Percentiles rank a stretch among this genome's conserved stretches.
phyloP scores from a whole-genome alignment of 2,329 filamentous ascomycete species.

The Sphaerulina vaccinii region DNA sequence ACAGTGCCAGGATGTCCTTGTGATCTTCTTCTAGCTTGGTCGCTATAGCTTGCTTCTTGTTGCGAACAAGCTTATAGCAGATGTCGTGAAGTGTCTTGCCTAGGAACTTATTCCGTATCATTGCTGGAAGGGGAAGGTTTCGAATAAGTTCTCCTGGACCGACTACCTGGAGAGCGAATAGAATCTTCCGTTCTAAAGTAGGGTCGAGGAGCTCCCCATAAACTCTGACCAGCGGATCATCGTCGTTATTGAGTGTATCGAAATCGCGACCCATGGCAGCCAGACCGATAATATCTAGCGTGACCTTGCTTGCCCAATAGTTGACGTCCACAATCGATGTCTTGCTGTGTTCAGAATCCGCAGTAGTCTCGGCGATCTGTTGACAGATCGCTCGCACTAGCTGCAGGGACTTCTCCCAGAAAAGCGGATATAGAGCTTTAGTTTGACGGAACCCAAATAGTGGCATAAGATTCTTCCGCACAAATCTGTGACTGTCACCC shows the following conservation, averaged over 20 bases:
- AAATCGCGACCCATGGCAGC: constrained; percentile 48
- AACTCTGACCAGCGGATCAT: constrained; percentile 44
- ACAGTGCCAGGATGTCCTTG: constrained; percentile 48
- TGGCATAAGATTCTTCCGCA: constrained; percentile 74
- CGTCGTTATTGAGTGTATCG: constrained; percentile 41
- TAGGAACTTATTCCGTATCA: constrained; percentile 33
- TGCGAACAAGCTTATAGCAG: constrained; percentile 48
- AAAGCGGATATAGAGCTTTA: constrained; percentile 78
- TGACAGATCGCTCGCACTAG: constrained; percentile 62
- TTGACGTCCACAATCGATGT: constrained; percentile 41
- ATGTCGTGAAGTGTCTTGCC: constrained; percentile 42
- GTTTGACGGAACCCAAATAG: constrained; percentile 84
- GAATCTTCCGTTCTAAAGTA: constrained; percentile 47
- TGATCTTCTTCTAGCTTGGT: constrained; percentile 32
- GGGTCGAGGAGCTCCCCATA: constrained; percentile 50
- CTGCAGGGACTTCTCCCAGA: constrained; percentile 76
- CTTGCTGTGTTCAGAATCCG: constrained; percentile 15
- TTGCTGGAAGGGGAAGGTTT: constrained; percentile 50
- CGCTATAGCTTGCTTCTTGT: constrained; percentile 47
- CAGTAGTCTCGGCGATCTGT: constrained; percentile 46
- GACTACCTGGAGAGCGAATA: constrained; percentile 42
- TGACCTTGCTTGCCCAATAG: constrained; percentile 46
- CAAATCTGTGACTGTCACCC: constrained; percentile 51
- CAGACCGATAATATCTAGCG: constrained; percentile 49
- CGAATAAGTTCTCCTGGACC: constrained; percentile 42